A percentile compares a stretch with the other conserved stretches of the same genome.
Conservation (phyloP, 805 yeast genomes). For the Zygoascus bituminiphila region DNA sequence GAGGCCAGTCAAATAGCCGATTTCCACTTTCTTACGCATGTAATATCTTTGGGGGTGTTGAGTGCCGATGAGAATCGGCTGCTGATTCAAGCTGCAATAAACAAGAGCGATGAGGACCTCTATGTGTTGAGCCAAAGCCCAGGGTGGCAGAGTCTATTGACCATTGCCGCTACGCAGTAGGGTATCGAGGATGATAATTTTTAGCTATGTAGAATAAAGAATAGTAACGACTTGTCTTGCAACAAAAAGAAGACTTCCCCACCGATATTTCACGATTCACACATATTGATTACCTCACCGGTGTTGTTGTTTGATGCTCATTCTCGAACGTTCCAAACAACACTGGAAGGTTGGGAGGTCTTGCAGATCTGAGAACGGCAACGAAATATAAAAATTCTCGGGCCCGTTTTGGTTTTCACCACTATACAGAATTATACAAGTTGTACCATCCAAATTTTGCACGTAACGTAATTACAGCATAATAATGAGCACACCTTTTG, state of each 20-base stretch:
- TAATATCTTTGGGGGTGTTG: conserved; percentile 50
- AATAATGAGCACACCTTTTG: conserved; percentile 85
- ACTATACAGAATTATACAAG: too few species aligned
- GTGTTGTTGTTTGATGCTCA: neutral
- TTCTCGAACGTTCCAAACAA: neutral
- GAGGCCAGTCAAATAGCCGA: conserved; percentile 42
- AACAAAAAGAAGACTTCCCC: too few species aligned
- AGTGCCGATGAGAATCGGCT: conserved; percentile 45
- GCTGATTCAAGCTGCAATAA: conserved; percentile 41
- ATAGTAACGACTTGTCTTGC: too few species aligned
- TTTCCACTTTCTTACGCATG: conserved; percentile 65
- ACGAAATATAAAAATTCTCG: neutral
- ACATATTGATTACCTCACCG: too few species aligned
- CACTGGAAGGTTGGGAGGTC: neutral
- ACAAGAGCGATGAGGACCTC: conserved; percentile 37
- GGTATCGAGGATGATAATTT: too few species aligned
- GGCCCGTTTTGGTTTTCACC: too few species aligned
- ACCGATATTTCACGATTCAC: too few species aligned
- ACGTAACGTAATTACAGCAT: too few species aligned
- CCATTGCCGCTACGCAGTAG: conserved; percentile 31
- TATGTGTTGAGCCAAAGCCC: conserved; percentile 49
- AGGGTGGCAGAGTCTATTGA: conserved; percentile 76
- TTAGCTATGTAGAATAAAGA: too few species aligned
- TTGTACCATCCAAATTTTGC: too few species aligned
- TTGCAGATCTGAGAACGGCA: neutral